Evolutionary conservation across 2,329 filamentous ascomycete species (phyloP), one percentile per base, ranked within the genome.

Genomic region (Colletotrichum lentis): DNA sequence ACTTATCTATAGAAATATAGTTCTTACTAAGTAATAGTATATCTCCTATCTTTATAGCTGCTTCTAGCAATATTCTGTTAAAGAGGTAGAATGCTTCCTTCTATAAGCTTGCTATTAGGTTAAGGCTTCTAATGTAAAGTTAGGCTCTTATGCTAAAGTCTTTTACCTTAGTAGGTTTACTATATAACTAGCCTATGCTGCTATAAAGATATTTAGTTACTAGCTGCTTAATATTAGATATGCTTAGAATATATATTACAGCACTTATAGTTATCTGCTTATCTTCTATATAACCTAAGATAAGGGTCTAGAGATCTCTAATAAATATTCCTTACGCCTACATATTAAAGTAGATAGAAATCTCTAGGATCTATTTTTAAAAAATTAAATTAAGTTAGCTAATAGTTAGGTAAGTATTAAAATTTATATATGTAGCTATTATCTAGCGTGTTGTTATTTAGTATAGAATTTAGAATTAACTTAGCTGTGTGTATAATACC

Each of bases 381-480:
- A 14, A 11, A 31, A 10, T 53, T 2, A 62, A n/a, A n/a, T 11
- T 11, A 8, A 54, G 5, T 31, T 2, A 5, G 6, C n/a, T 2
- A 56, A 31, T 3, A 22, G 0, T 53, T 2, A 62, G 18, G 4
- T 31, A 6, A 16, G n/a, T 3, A 31, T 16, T 62, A 0, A 31
- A 5, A 14, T 62, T 2, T n/a, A 14, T 22, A 8, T 53, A 62
- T 16, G 10, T 53, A 62, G 58, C 58, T 2, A 10, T 62, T 10
- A 11, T 62, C 5, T 1, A 62, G 37, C 2, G 4, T 62, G 5
- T 62, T 10, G 3, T 62, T 7, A 7, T 62, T 62, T 8, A 62
- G 18, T 62, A 62, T 62, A 24, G 37, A 16, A 5, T 62, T 62
- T 0, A 62, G 5, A 18, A 62, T 62, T 2, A 7, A 62, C 49